phyloP scores from a whole-genome alignment of 2,329 filamentous ascomycete genomes.

The Calonectria fujianensis region DNA sequence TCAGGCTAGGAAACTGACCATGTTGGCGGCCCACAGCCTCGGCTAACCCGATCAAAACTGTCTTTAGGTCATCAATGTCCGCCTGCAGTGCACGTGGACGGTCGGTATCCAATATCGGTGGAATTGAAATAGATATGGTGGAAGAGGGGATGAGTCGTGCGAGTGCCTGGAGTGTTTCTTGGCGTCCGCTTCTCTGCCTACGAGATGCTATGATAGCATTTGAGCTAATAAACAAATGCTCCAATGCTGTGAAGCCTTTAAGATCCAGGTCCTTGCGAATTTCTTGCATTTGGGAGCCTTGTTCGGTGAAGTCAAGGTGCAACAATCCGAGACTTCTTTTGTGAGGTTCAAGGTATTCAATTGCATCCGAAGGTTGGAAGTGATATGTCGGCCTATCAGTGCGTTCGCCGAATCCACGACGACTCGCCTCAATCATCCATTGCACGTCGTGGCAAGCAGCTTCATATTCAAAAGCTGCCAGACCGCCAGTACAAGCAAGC shows the following conservation, averaged over 20 bases:
- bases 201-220: neutral
- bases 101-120: no score
- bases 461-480: slow-evolving; percentile 32
- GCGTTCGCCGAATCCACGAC: neutral
- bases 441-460: neutral
- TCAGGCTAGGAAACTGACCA: no score
- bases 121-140: no score
- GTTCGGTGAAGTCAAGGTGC: slow-evolving; percentile 21
- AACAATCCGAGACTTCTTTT: slow-evolving; percentile 8
- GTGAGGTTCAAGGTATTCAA: neutral
- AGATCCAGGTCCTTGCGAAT: neutral
- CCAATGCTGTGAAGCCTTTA: slow-evolving; percentile 24
- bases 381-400: neutral
- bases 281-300: neutral
- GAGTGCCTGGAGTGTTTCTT: neutral
- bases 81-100: no score
- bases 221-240: slow-evolving; percentile 24
- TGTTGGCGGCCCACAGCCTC: no score
- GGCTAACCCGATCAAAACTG: no score
- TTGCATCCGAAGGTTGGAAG: neutral
- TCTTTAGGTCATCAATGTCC: no score
- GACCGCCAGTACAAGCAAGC: slow-evolving; percentile 17
- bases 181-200: no score
- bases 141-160: slow-evolving; percentile 18
- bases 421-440: no score